Conservation (phyloP, 2,329 filamentous ascomycete species). For the Colletotrichum sp. region DNA sequence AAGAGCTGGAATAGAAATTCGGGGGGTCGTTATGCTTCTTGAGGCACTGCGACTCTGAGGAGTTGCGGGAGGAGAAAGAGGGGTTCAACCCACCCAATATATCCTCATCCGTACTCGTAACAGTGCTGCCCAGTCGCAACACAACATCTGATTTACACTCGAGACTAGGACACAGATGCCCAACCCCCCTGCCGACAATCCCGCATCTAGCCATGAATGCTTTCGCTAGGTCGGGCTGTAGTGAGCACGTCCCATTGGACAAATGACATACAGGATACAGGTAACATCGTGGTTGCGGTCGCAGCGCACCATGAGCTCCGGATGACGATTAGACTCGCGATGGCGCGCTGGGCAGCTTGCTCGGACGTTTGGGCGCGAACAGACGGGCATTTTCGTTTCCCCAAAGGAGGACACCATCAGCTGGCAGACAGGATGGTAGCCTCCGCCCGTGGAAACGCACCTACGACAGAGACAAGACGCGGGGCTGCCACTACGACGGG, state of each 20-base stretch:
- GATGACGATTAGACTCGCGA: constrained; percentile 19
- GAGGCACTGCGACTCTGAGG: not conserved
- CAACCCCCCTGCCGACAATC: constrained; percentile 2
- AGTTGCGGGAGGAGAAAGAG: not conserved
- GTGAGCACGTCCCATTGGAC: not conserved
- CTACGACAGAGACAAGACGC: not conserved
- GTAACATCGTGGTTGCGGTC: not conserved
- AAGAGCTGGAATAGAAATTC: not conserved
- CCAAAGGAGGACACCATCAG: not conserved
- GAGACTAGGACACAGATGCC: not conserved
- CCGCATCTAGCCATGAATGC: constrained; percentile 9
- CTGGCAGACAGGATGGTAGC: not conserved
- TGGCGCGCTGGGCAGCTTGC: not conserved
- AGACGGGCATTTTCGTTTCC: not conserved
- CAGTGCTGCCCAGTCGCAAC: not conserved
- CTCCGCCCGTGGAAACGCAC: not conserved
- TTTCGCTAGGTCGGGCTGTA: not conserved
- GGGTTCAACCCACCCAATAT: not conserved
- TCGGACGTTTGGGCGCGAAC: not conserved
- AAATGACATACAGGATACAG: not conserved
- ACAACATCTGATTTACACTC: not conserved
- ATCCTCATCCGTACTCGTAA: not conserved
- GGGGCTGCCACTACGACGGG: not conserved
- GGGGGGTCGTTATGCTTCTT: not conserved
- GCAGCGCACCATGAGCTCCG: not conserved